These are phyloP conservation scores for Novakomyces olei DNA, from an alignment of 805 yeast species.

Conservation along the genomic window DNA sequence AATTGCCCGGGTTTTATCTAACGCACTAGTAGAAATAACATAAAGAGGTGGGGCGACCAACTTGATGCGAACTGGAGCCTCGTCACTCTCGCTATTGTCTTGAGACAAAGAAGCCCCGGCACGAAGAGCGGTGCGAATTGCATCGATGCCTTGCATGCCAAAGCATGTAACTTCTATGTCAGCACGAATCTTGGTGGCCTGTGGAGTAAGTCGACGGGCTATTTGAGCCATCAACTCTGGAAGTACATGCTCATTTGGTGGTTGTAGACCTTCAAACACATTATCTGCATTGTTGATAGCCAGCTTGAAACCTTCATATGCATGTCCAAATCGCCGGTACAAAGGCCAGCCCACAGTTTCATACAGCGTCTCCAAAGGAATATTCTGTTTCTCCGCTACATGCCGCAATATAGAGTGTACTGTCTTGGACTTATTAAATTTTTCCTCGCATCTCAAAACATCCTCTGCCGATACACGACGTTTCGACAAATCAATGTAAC, in stretches of 20 bases:
- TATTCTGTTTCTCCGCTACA: slow-evolving; percentile 88
- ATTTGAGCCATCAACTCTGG: slow-evolving; percentile 74
- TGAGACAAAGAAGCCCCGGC: slow-evolving; percentile 58
- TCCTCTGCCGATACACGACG: slow-evolving; percentile 97
- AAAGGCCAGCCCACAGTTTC: slow-evolving; percentile 92
- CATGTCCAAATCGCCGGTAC: slow-evolving; percentile 86
- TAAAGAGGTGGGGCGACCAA: slow-evolving; percentile 94
- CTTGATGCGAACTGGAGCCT: slow-evolving; percentile 74
- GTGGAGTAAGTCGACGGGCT: slow-evolving; percentile 86
- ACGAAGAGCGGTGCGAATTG: slow-evolving; percentile 69
- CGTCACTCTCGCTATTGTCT: slow-evolving; percentile 45
- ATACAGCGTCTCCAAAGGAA: slow-evolving; percentile 68
- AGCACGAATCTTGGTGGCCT: slow-evolving; percentile 94
- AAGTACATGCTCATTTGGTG: slow-evolving; percentile 53
- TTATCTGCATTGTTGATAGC: slow-evolving; percentile 74
- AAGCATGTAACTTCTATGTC: slow-evolving; percentile 95
- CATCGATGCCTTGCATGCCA: slow-evolving; percentile 92
- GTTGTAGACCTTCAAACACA: slow-evolving; percentile 57
- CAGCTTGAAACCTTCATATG: slow-evolving; percentile 89
- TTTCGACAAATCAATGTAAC: slow-evolving; percentile 90
- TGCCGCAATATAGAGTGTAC: slow-evolving; percentile 96
- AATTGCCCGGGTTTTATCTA: slow-evolving; percentile 79
- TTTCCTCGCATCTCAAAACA: slow-evolving; percentile 89
- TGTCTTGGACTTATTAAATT: slow-evolving; percentile 88
- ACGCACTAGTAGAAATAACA: slow-evolving; percentile 76